Evolutionary conservation across 352 stramenopile species (phyloP), one percentile per base, ranked within the genome.

Genomic region (Phytophthora parvispora): DNA sequence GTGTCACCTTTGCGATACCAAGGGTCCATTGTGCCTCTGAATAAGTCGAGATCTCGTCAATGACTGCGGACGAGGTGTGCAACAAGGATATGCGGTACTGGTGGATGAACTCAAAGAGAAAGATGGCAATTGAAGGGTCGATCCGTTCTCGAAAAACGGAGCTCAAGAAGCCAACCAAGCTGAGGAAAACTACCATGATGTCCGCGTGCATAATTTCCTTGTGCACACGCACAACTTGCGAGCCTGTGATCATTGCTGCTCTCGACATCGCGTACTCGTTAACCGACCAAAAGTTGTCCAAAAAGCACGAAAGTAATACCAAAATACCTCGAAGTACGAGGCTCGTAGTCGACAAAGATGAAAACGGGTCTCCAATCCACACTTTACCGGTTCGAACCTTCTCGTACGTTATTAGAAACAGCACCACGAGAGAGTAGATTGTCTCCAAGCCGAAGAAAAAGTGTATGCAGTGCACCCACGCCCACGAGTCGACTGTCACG

Each of bases 311-410:
- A 2, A 69, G 3, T 0, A 83, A 24, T 12, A 84, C 54, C 3
- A 81, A 15, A 2, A 74, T 22, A 2, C 69, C 69, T 1, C 69
- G 64, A 6, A 73, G 0, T 9, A 77, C 51, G 0, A 82, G 47
- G 3, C 49, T 67, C 24, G 60, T 59, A 22, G 61, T 75, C 1
- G 73, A 84, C 16, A 82, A 42, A 9, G 75, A 74, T 10, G 77
- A 57, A 36, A 86, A 86, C 0, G 78, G 75, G 32, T 82, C 78
- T 7, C 75, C 75, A 12, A 86, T 69, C 78, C 78, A 84, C 16
- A 84, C 13, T 53, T 83, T 84, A 1, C 78, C 74, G 4, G 42
- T 51, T 0, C 54, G 60, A 20, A 84, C 2, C 18, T 72, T 83
- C 8, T 69, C 72, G 25, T 78, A 80, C 9, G 57, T 58, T 15